A percentile compares a stretch with the other conserved stretches of the same genome.
These are phyloP conservation scores for Fusarium sarcochroum DNA, from an alignment of 2,329 filamentous ascomycete genomes.

Conservation along the genomic window DNA sequence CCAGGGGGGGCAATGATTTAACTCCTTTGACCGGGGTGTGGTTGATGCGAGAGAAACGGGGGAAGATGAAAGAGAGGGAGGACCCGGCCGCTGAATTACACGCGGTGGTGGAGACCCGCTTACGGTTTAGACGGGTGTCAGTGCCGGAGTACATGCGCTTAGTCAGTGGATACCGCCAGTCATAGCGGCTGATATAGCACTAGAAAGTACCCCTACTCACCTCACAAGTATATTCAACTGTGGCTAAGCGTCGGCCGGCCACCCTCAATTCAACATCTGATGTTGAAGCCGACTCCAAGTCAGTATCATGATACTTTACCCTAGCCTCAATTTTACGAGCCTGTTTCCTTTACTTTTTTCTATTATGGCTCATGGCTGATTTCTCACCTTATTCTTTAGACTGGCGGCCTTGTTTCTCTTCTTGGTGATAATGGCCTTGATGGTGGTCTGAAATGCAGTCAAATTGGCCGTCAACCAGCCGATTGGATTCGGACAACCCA, in stretches of 20 bases:
- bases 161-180: conserved; percentile 29
- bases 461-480: conserved; percentile 39
- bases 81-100: conserved; percentile 33
- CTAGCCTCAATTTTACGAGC: conserved; percentile 35
- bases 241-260: conserved; percentile 10
- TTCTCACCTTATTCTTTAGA: neutral
- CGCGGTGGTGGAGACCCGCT: conserved; percentile 32
- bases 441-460: conserved; percentile 37
- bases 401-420: neutral
- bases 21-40: conserved; percentile 6
- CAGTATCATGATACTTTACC: conserved; percentile 48
- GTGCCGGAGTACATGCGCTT: conserved; percentile 31
- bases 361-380: conserved; percentile 14
- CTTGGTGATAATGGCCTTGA: conserved; percentile 21
- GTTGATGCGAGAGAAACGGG: neutral
- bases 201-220: conserved; percentile 1
- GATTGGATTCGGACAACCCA: conserved; percentile 37
- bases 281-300: conserved; percentile 33
- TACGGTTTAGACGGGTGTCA: conserved; percentile 41
- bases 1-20: conserved; percentile 12
- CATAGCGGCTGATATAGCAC: too few species aligned
- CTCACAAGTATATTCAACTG: conserved; percentile 3
- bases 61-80: conserved; percentile 8
- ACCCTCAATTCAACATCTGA: conserved; percentile 42
- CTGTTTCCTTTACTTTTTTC: conserved; percentile 28